phyloP scores from a whole-genome alignment of 2,329 filamentous ascomycete genomes.

The Penicillium thymicola region DNA sequence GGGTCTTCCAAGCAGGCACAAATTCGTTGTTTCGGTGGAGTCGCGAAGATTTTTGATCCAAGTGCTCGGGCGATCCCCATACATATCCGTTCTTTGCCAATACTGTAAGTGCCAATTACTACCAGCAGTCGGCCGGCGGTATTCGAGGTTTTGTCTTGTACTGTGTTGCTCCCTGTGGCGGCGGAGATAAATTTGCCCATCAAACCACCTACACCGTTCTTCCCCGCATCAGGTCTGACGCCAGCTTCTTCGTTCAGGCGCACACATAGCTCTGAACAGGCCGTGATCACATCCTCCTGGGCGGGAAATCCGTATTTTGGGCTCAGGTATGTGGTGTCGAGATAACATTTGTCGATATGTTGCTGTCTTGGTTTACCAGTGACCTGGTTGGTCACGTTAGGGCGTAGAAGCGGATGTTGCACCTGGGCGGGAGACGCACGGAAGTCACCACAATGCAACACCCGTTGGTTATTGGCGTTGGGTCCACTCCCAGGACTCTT shows the following conservation, averaged over 20 bases:
- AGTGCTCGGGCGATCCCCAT: slow-evolving; percentile 85
- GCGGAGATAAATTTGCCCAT: slow-evolving; percentile 62
- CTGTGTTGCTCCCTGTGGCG: slow-evolving; percentile 33
- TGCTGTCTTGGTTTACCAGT: slow-evolving; percentile 73
- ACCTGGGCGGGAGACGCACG: slow-evolving; percentile 83
- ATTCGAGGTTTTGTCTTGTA: slow-evolving; percentile 28
- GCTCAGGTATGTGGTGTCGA: slow-evolving; percentile 95
- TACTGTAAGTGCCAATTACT: slow-evolving; percentile 94
- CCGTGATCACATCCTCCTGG: slow-evolving; percentile 80
- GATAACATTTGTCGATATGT: slow-evolving; percentile 90
- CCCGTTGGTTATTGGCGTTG: slow-evolving; percentile 64
- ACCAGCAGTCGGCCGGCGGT: slow-evolving; percentile 71
- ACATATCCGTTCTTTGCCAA: slow-evolving; percentile 95
- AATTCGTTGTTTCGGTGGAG: slow-evolving; percentile 76
- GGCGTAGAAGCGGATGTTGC: slow-evolving; percentile 73
- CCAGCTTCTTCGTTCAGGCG: slow-evolving; percentile 65
- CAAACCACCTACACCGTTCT: slow-evolving; percentile 53
- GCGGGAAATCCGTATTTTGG: slow-evolving; percentile 92
- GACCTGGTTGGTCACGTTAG: slow-evolving; percentile 67
- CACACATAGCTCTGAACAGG: slow-evolving; percentile 85
- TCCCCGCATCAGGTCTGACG: slow-evolving; percentile 55
- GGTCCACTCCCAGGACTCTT: slow-evolving; percentile 64
- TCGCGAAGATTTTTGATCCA: slow-evolving; percentile 83
- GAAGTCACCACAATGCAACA: slow-evolving; percentile 95
- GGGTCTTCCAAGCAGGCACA: slow-evolving; percentile 81